These are phyloP conservation scores for Kwoniella sp. DNA, from an alignment of 768 basidiomycete species.

Conservation along the genomic window DNA sequence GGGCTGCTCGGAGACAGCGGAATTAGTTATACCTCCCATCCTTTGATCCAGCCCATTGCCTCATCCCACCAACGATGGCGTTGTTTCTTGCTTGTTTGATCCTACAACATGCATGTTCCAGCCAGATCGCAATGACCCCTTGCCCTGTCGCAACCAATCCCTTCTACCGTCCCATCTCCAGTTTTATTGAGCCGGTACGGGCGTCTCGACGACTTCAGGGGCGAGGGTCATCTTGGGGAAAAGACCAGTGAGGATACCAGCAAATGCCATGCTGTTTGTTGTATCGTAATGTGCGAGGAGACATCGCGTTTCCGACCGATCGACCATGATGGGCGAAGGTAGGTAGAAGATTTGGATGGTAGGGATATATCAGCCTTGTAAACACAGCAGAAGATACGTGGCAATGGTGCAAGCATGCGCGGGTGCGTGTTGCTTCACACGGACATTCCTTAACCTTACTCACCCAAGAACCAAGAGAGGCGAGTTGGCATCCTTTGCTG, in stretches of 20 bases:
- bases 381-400: neutral
- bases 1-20: neutral
- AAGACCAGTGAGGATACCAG: conserved; percentile 38
- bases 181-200: conserved; percentile 4
- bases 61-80: neutral
- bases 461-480: conserved; percentile 41
- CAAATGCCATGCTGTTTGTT: conserved; percentile 36
- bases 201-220: conserved; percentile 17
- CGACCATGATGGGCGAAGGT: no score
- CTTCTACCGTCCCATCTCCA: neutral
- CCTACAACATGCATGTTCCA: conserved; percentile 20
- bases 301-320: no score
- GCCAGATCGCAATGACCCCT: neutral
- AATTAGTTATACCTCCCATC: conserved; percentile 4
- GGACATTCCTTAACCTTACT: no score
- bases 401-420: neutral
- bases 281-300: neutral
- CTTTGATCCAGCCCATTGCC: neutral
- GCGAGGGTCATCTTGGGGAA: conserved; percentile 39
- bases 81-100: no score
- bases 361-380: no score
- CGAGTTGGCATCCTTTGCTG: conserved; percentile 36
- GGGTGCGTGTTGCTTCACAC: no score
- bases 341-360: no score
- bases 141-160: neutral